These are phyloP conservation scores for Mikania micrantha DNA, from an alignment of 129 eudicot species.

Conservation along the genomic window DNA sequence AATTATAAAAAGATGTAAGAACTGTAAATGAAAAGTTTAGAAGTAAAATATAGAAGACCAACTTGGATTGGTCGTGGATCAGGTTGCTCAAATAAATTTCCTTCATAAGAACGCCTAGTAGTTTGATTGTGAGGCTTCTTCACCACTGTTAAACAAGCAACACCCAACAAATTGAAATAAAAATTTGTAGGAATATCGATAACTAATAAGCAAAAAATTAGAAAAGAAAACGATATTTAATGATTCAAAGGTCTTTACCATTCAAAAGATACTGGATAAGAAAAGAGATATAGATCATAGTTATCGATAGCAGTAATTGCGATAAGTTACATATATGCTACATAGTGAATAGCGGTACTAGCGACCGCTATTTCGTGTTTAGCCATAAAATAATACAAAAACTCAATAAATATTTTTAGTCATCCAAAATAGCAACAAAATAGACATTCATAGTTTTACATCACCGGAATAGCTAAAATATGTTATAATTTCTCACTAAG, in stretches of 20 bases:
- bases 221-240: not conserved
- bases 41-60: constrained; percentile 25
- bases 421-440: no score
- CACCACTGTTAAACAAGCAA: constrained; percentile 35
- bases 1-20: not conserved
- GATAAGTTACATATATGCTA: no score
- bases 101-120: constrained; percentile 46
- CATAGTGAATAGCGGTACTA: no score
- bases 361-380: no score
- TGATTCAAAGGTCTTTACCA: not conserved
- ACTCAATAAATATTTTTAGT: no score
- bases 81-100: constrained; percentile 41
- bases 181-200: not conserved
- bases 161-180: constrained; percentile 3
- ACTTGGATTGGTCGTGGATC: constrained; percentile 40
- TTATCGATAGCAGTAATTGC: no score
- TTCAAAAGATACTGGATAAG: not conserved
- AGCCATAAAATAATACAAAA: no score
- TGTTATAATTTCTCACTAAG: no score
- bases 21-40: not conserved
- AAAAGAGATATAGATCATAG: not conserved
- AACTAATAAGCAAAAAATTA: constrained; percentile 8
- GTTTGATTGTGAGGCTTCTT: constrained; percentile 43
- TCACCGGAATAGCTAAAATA: no score
- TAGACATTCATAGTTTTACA: no score